These are phyloP conservation scores for Yamadazyma songkhlaensis DNA, from an alignment of 1,139 yeast species.

Conservation along the genomic window DNA sequence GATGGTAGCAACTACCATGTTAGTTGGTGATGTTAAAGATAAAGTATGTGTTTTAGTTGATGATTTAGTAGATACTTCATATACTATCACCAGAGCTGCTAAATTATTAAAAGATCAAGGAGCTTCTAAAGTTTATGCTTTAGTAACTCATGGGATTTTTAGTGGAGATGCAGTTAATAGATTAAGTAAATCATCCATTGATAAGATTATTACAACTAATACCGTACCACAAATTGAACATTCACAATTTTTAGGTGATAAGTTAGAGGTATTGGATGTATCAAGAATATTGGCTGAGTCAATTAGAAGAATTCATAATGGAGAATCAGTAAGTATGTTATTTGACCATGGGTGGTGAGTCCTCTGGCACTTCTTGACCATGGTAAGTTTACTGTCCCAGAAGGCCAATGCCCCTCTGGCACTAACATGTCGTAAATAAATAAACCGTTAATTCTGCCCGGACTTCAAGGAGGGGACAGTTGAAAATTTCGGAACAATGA, in stretches of 20 bases:
- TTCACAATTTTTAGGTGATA: constrained; percentile 52
- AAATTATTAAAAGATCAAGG: constrained; percentile 90
- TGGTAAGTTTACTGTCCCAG: too few species aligned
- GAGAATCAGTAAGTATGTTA: constrained; percentile 91
- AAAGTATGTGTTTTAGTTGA: constrained; percentile 85
- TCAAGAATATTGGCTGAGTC: constrained; percentile 90
- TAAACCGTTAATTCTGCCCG: too few species aligned
- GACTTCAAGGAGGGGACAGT: too few species aligned
- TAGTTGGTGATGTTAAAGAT: constrained; percentile 88
- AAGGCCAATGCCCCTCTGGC: too few species aligned
- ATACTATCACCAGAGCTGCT: constrained; percentile 90
- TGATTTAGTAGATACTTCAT: constrained; percentile 92
- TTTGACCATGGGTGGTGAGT: constrained; percentile 82
- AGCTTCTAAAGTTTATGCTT: constrained; percentile 79
- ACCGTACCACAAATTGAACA: constrained; percentile 81
- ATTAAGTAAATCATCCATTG: constrained; percentile 67
- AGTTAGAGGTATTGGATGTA: constrained; percentile 82
- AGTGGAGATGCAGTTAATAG: constrained; percentile 87
- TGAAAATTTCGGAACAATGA: too few species aligned
- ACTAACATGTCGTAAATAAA: too few species aligned
- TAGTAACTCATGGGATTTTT: constrained; percentile 90
- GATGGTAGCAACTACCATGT: constrained; percentile 72
- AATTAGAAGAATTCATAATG: constrained; percentile 91
- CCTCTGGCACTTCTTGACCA: background rate
- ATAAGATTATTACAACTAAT: constrained; percentile 87